Base-by-base conservation (phyloP, 768 basidiomycete species). In the Rickenella mellea region DNA sequence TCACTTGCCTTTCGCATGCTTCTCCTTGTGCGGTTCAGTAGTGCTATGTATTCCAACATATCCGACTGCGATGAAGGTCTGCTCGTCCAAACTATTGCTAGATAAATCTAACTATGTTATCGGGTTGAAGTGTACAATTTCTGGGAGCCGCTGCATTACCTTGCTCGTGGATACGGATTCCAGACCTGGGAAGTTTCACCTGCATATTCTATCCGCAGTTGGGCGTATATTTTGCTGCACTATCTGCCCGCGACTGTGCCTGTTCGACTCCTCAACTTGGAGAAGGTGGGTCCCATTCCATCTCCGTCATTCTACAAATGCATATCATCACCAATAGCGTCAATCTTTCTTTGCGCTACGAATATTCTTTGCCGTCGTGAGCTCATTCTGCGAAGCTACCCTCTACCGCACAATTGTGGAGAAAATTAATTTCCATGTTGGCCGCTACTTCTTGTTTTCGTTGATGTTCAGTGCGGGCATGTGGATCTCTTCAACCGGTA, bases 141-240 rank as follows among this genome's bases (percentile, higher is more conserved):
- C 62, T 98, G 90, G 90, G 96, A 98, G 56, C 96, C 96, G 15
- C 66, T 99, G 12, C 96, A 99, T 64, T 93, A 92, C 56, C 69
- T 96, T 43, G 76, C 82, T 45, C 67, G 79, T 43, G 90, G 89
- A 20, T 70, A 80, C 46, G 96, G 87, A 6, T 97, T 99, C 61
- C 94, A 98, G 63, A 98, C 96, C 0, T 99, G 96, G 96, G 96
- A 99, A 57, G 77, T 88, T 5, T 86, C 92, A 7, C 92, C 96
- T 9, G 65, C 72, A 40, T 96, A 82, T 56, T 80, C 92, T n/a
- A 80, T 99, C 49, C 72, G 96, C 49, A 93, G 90, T 49, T 98
- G 92, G 90, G 78, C 90, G 9, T 98, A 98, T 62, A 76, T 96
- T 43, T 56, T 90, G 28, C 56, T 96, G 12, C 91, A 97, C 56